Conservation (phyloP, 2,329 filamentous ascomycete genomes). For the Neofusicoccum cordaticola region DNA sequence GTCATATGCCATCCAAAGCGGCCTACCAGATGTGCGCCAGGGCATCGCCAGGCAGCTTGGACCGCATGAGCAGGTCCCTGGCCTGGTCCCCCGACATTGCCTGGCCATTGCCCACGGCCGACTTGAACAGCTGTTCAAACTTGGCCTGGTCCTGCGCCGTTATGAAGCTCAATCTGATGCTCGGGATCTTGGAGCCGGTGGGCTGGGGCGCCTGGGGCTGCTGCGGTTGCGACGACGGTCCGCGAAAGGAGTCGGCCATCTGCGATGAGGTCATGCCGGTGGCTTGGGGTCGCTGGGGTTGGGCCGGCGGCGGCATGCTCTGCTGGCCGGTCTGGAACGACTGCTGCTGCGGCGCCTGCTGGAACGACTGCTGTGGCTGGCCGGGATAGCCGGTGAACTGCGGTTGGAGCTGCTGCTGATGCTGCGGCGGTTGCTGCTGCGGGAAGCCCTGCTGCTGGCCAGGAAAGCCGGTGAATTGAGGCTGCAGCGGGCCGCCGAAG, state of each 20-base stretch:
- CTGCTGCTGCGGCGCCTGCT: conserved; percentile 24
- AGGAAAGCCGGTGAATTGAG: conserved; percentile 60
- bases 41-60: conserved; percentile 80
- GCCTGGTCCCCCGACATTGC: conserved; percentile 91
- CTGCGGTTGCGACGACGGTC: conserved; percentile 28
- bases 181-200: conserved; percentile 76
- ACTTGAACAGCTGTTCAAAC: conserved; percentile 97
- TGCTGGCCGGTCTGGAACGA: conserved; percentile 41
- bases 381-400: conserved; percentile 51
- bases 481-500: conserved; percentile 56
- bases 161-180: conserved; percentile 91
- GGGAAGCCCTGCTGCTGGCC: conserved; percentile 45
- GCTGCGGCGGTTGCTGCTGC: conserved; percentile 42
- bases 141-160: conserved; percentile 92
- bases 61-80: conserved; percentile 81
- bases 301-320: conserved; percentile 48
- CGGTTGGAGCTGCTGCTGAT: conserved; percentile 39
- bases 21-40: conserved; percentile 87
- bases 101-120: conserved; percentile 78
- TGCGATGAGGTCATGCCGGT: conserved; percentile 62
- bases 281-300: conserved; percentile 52
- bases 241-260: conserved; percentile 62
- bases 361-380: conserved; percentile 28
- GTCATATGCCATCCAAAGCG: not conserved
- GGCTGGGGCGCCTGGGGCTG: conserved; percentile 53